Base-by-base conservation (phyloP, 2,329 filamentous ascomycete species). In the Leptographium wingfieldii region DNA sequence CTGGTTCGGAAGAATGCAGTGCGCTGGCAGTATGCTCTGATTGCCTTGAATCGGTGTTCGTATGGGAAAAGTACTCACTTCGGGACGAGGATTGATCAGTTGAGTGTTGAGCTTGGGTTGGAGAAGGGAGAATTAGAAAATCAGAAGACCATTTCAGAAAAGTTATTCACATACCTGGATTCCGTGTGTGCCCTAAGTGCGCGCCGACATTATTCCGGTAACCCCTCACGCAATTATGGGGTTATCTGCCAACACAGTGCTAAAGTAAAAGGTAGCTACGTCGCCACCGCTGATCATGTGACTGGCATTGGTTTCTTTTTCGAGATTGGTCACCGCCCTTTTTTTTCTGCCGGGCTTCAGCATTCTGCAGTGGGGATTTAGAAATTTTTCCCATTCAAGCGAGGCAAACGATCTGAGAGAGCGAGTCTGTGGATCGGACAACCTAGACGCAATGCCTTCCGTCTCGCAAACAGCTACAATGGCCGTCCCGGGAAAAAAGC, bases 11-110 rank as follows among this genome's bases (percentile, higher is more conserved):
- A 38, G 19, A 33, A 51, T 5, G 40, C 49, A 57, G 27, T n/a
- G 16, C 9, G 11, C 35, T n/a, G 6, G 6, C 40, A 33, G n/a
- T 16, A 31, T 35, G 40, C 14, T 16, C 48, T 38, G 29, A 25
- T 56, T 56, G 55, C 7, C 9, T 19, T 29, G 11, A 1, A 10
- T 31, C 16, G 3, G 22, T 11, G n/a, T 19, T 7, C 27, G 12
- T n/a, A 52, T 16, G 19, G 48, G 38, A 29, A 56, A 29, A 10
- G 27, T 55, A 66, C 63, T 64, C 59, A 65, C 63, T 70, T 67
- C 74, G 72, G 66, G 73, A 75, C 76, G 74, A 77, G 73, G 75
- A 64, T 58, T 35, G 31, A 71, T 74, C 70, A 70, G 72, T 71
- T 69, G 72, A 70, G 72, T 74, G 68, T 73, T 69, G 70, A 72